Evolutionary conservation across 805 yeast genomes (phyloP).

Genomic region (Wickerhamiella occidentalis): DNA sequence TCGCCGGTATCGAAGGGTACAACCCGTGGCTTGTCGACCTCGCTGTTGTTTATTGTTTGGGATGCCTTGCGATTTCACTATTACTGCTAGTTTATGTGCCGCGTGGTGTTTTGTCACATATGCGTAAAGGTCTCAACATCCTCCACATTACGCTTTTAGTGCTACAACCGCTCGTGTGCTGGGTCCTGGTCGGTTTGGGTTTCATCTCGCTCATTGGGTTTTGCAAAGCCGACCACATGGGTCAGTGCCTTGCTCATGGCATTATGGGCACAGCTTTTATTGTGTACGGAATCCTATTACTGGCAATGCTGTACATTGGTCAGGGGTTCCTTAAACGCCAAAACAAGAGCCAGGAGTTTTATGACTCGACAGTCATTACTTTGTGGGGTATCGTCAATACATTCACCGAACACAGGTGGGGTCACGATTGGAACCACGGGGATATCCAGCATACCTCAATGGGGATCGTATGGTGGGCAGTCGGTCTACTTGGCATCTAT

Average conservation of each 20-base stretch:
- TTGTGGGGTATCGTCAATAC: constrained; percentile 90
- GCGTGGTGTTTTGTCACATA: constrained; percentile 27
- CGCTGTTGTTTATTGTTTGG: constrained; percentile 25
- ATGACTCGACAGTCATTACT: constrained; percentile 69
- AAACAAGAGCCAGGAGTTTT: constrained; percentile 65
- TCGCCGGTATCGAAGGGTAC: constrained; percentile 28
- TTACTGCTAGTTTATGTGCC: constrained; percentile 30
- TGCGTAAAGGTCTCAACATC: constrained; percentile 24
- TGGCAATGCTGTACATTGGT: constrained; percentile 57
- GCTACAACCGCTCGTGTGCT: constrained; percentile 41
- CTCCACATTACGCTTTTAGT: constrained; percentile 26
- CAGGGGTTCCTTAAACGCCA: constrained; percentile 38
- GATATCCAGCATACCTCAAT: constrained; percentile 91
- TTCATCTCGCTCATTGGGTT: constrained; percentile 78
- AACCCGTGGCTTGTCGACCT: constrained; percentile 27
- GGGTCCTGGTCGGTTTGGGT: constrained; percentile 71
- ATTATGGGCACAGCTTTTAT: constrained; percentile 90
- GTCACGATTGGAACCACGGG: constrained; percentile 83
- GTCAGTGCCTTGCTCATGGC: constrained; percentile 95
- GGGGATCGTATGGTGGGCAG: constrained; percentile 96
- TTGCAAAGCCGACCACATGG: constrained; percentile 71
- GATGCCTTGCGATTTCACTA: constrained; percentile 29
- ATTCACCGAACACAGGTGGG: constrained; percentile 96
- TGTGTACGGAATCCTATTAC: constrained; percentile 60
- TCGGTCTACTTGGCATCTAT: constrained; percentile 76